Percentiles rank a stretch among this genome's conserved stretches.
phyloP scores from a whole-genome alignment of 371 early-diverging fungal genomes.

The Apophysomyces elegans region DNA sequence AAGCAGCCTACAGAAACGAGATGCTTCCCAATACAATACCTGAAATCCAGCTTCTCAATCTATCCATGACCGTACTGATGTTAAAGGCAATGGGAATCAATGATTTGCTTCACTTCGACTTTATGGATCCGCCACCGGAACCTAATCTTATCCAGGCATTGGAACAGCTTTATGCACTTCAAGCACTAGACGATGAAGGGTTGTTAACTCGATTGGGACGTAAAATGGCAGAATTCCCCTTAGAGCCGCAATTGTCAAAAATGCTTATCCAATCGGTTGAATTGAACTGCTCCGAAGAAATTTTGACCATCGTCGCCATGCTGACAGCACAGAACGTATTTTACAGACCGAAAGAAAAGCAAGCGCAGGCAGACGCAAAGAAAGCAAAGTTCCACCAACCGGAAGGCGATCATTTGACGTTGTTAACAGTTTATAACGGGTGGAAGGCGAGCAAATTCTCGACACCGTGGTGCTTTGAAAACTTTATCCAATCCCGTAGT shows the following conservation, averaged over 20 bases:
- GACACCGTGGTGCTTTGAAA: constrained; percentile 96
- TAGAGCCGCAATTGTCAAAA: constrained; percentile 93
- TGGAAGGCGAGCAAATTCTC: constrained; percentile 90
- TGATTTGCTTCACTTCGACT: constrained; percentile 94
- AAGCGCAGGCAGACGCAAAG: constrained; percentile 90
- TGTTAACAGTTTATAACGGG: constrained; percentile 94
- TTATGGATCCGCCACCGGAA: constrained; percentile 97
- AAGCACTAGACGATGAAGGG: constrained; percentile 95
- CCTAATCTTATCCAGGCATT: constrained; percentile 93
- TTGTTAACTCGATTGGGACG: constrained; percentile 89
- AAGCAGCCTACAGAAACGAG: constrained; percentile 93
- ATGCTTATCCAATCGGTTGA: constrained; percentile 92
- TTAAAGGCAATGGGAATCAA: constrained; percentile 97
- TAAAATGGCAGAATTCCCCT: constrained; percentile 98
- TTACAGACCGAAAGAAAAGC: constrained; percentile 96
- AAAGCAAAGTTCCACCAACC: constrained; percentile 98
- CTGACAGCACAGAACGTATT: constrained; percentile 92
- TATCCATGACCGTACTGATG: constrained; percentile 89
- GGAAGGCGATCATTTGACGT: constrained; percentile 97
- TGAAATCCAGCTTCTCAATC: constrained; percentile 97
- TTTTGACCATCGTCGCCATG: constrained; percentile 97
- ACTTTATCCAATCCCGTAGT: constrained; percentile 90
- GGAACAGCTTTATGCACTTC: constrained; percentile 91
- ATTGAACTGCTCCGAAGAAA: constrained; percentile 93
- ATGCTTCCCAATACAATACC: constrained; percentile 96